Percentiles rank a stretch among this genome's conserved stretches.
Conservation (phyloP, 2,329 filamentous ascomycete genomes). For the Cytospora piceae region DNA sequence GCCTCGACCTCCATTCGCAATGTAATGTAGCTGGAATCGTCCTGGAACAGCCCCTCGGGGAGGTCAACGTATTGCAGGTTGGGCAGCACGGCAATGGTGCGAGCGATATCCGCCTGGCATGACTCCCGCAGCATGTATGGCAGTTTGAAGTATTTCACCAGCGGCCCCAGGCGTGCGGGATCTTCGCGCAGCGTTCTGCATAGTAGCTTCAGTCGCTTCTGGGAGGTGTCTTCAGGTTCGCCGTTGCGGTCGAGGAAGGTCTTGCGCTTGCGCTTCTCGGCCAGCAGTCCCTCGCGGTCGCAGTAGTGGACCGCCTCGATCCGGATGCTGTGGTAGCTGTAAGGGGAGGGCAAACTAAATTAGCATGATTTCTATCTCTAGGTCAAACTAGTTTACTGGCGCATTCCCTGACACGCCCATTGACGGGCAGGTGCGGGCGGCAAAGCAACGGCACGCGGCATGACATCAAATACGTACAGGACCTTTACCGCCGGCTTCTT, state of each 20-base stretch:
- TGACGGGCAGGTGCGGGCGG: background rate
- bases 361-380: background rate
- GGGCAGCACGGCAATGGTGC: conserved; percentile 81
- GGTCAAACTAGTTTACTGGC: conserved; percentile 1
- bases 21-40: conserved; percentile 74
- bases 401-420: background rate
- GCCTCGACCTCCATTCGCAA: conserved; percentile 84
- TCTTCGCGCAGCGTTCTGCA: conserved; percentile 82
- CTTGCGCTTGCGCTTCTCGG: conserved; percentile 76
- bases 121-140: conserved; percentile 95
- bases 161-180: conserved; percentile 65
- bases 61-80: conserved; percentile 89
- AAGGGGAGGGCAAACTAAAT: conserved; percentile 6
- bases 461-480: conserved; percentile 59
- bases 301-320: conserved; percentile 97
- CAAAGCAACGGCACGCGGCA: conserved; percentile 13
- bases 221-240: conserved; percentile 78
- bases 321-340: conserved; percentile 83
- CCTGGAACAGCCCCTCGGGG: conserved; percentile 83
- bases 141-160: conserved; percentile 81
- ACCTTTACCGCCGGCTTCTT: conserved; percentile 52
- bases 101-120: conserved; percentile 80
- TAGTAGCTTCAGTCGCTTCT: conserved; percentile 75
- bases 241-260: conserved; percentile 76
- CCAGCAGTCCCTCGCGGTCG: conserved; percentile 78